Evolutionary conservation across 2,329 filamentous ascomycete genomes (phyloP).

Genomic region (Camptophora hylomeconis): DNA sequence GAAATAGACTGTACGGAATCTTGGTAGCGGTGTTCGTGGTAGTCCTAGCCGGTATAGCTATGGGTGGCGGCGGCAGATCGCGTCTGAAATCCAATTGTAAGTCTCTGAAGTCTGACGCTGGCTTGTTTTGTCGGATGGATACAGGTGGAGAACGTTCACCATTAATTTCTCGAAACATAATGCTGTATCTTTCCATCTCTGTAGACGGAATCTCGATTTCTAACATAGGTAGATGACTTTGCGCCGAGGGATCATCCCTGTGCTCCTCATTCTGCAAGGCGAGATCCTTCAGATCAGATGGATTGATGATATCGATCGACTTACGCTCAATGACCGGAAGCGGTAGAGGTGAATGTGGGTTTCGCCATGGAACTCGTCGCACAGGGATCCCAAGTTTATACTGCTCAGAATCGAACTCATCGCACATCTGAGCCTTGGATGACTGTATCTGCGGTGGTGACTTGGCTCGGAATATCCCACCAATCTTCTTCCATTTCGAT

Average conservation of each 20-base stretch:
- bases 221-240: conserved; percentile 5
- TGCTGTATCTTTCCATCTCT: conserved; percentile 8
- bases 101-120: too few relatives aligned
- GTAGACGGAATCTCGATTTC: conserved; percentile 11
- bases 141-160: too few relatives aligned
- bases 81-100: too few relatives aligned
- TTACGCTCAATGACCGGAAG: too few relatives aligned
- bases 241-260: too few relatives aligned
- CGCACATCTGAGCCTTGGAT: conserved; percentile 1
- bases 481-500: conserved; percentile 36
- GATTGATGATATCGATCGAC: background rate
- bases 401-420: too few relatives aligned
- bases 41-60: too few relatives aligned
- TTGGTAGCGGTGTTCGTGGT: too few relatives aligned
- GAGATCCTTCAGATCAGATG: conserved; percentile 1
- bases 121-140: too few relatives aligned
- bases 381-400: conserved; percentile 2
- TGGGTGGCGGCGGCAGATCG: too few relatives aligned
- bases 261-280: too few relatives aligned
- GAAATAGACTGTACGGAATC: too few relatives aligned
- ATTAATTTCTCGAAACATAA: conserved; percentile 9
- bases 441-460: conserved; percentile 1
- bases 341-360: conserved; percentile 1
- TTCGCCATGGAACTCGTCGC: conserved; percentile 1
- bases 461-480: conserved; percentile 29